A percentile compares a stretch with the other conserved stretches of the same genome.
Conservation (phyloP, 1,284 basidiomycete genomes). For the Cystobasidiaceae sp. region DNA sequence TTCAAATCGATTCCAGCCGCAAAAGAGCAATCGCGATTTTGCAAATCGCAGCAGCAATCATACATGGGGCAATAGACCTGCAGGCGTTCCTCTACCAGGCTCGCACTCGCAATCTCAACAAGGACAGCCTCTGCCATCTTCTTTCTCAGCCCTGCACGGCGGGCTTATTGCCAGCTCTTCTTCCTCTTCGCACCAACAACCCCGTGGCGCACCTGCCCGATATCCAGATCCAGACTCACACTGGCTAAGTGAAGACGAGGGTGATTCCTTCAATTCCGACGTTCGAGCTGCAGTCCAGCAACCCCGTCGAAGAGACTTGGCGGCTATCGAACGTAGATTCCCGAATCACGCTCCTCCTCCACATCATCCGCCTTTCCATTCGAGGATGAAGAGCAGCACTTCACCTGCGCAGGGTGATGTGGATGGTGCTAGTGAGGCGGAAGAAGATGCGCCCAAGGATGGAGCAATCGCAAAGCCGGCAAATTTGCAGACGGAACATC, state of each 20-base stretch:
- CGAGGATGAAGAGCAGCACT: not conserved
- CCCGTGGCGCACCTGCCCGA: not conserved
- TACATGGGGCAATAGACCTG: conserved; percentile 3
- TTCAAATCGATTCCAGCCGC: not conserved
- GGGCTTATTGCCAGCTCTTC: not conserved
- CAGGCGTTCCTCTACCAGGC: not conserved
- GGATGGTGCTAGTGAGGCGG: too few species aligned
- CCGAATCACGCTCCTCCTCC: not conserved
- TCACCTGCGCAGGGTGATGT: not conserved
- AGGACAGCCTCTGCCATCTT: too few species aligned
- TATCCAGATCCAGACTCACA: conserved; percentile 37
- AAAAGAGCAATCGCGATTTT: too few species aligned
- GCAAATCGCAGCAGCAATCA: not conserved
- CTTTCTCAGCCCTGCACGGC: not conserved
- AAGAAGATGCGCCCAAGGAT: too few species aligned
- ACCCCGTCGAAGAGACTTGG: conserved; percentile 9
- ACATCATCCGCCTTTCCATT: conserved; percentile 16
- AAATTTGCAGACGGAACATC: too few species aligned
- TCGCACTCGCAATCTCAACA: too few species aligned
- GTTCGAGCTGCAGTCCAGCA: not conserved
- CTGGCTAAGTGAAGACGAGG: conserved; percentile 42
- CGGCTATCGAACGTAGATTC: conserved; percentile 14
- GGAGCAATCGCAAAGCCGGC: too few species aligned
- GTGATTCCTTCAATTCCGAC: conserved; percentile 16
- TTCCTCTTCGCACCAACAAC: not conserved